These are phyloP conservation scores for Coprinellus aureogranulatus DNA, from an alignment of 768 basidiomycete genomes.

Conservation along the genomic window DNA sequence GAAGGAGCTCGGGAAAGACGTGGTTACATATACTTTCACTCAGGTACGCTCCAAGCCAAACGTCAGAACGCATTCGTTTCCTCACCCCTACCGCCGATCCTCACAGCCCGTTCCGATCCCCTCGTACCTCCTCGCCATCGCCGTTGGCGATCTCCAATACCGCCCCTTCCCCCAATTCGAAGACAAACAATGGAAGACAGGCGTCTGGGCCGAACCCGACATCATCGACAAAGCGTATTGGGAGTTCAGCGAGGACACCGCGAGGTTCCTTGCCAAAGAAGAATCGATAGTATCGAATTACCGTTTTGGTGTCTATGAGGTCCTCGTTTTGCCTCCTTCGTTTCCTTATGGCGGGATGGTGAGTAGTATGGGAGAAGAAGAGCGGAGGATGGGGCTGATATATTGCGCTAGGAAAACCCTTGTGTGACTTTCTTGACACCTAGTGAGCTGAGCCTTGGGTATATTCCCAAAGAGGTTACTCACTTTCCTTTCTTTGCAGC, in stretches of 20 bases:
- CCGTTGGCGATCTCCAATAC: constrained; percentile 78
- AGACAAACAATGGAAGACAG: constrained; percentile 83
- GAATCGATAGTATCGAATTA: constrained; percentile 77
- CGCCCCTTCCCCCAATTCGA: constrained; percentile 69
- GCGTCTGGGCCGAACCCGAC: constrained; percentile 63
- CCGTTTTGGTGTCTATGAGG: constrained; percentile 83
- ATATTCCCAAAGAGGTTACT: neutral
- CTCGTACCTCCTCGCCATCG: constrained; percentile 81
- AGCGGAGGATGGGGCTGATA: neutral
- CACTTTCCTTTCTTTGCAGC: constrained; percentile 37
- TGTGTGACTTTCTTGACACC: constrained; percentile 88
- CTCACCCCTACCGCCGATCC: neutral
- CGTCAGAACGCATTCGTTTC: neutral
- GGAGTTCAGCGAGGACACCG: constrained; percentile 89
- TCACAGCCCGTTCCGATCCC: constrained; percentile 79
- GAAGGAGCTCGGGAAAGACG: constrained; percentile 69
- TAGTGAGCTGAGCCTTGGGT: constrained; percentile 42
- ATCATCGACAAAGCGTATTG: constrained; percentile 72
- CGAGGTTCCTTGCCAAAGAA: constrained; percentile 72
- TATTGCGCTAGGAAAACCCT: constrained; percentile 70
- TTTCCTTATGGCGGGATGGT: constrained; percentile 95
- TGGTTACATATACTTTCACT: constrained; percentile 70
- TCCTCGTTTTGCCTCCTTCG: constrained; percentile 83
- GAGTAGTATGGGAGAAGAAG: constrained; percentile 16
- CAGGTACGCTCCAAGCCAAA: constrained; percentile 50